Percentiles rank a stretch among this genome's conserved stretches.
These are phyloP conservation scores for Candida broadrunensis DNA, from an alignment of 805 yeast species.

Conservation along the genomic window DNA sequence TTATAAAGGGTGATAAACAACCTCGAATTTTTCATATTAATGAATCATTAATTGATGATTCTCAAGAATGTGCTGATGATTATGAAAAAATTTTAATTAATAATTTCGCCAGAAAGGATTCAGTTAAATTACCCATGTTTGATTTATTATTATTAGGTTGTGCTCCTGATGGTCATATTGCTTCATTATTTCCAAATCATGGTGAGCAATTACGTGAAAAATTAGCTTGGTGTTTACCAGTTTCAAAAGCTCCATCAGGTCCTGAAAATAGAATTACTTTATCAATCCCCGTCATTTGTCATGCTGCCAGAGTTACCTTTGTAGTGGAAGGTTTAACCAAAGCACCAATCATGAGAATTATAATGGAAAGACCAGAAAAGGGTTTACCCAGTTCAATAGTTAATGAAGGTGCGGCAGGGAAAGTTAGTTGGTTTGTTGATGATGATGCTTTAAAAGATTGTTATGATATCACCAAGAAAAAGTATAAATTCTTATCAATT, in stretches of 20 bases:
- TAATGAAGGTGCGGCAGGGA: conserved; percentile 95
- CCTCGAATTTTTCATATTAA: conserved; percentile 86
- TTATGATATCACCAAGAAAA: conserved; percentile 63
- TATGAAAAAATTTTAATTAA: conserved; percentile 84
- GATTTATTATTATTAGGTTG: conserved; percentile 90
- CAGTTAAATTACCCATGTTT: conserved; percentile 93
- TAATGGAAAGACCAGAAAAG: conserved; percentile 96
- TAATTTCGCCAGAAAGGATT: conserved; percentile 94
- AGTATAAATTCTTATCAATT: conserved; percentile 56
- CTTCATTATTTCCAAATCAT: conserved; percentile 92
- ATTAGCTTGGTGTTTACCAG: conserved; percentile 94
- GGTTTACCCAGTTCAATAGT: conserved; percentile 92
- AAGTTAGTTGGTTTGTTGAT: conserved; percentile 96
- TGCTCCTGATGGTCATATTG: conserved; percentile 98
- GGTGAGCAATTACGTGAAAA: conserved; percentile 80
- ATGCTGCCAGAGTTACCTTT: conserved; percentile 86
- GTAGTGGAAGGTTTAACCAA: conserved; percentile 96
- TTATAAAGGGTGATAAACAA: conserved; percentile 44
- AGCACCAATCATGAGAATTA: conserved; percentile 86
- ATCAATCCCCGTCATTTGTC: conserved; percentile 92
- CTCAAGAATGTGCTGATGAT: conserved; percentile 90
- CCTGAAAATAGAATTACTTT: conserved; percentile 82
- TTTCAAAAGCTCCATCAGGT: conserved; percentile 86
- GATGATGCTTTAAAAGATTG: conserved; percentile 86
- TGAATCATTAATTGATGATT: conserved; percentile 67